Base-by-base conservation (phyloP, 768 basidiomycete species). In the Solioccasus polychromus region DNA sequence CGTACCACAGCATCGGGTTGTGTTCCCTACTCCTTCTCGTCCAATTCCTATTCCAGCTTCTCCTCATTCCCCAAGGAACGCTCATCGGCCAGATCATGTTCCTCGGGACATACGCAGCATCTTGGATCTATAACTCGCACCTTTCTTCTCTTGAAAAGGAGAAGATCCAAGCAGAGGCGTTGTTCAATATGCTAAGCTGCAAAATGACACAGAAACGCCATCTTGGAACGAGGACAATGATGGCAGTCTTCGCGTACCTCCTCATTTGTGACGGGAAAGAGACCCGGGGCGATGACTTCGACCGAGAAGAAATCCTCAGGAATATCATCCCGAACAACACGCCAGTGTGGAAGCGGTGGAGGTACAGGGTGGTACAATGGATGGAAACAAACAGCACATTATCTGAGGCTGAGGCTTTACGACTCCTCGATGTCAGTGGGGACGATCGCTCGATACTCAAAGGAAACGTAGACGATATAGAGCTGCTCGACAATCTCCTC, bases 61-160 rank as follows among this genome's bases (percentile, higher is more conserved):
- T 69, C 35, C 56, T 69, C 28, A 66, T 68, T 19, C 68, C 68
- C 3, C 68, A 70, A 40, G 61, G 52, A 10, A 23, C 45, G 11
- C 58, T 69, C 32, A 66, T 69, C 6, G 68, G 69, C 10, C 68
- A 70, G 38, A 44, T 66, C 34, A 49, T 69, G 64, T 70, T 69
- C 46, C 44, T 69, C 25, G 35, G 44, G 1, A 52, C 68, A 1
- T 55, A 69, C 11, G 60, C 48, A 4, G 58, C 59, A 2, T 70
- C 68, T 2, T 70, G 69, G 68, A 42, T 15, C 1, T 68, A 70
- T 40, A 70, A 70, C 35, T 59, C 64, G 1, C 69, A 59, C 36
- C 59, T 70, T 20, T 66, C 67, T 8, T 64, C 61, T 0, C 51
- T n/a, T n/a, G n/a, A n/a, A n/a, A n/a, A n/a, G n/a, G n/a, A n/a